Percentiles rank a stretch among this genome's conserved stretches.
These are phyloP conservation scores for Hypoxylon cercidicola DNA, from an alignment of 495 filamentous ascomycete species.

Conservation along the genomic window DNA sequence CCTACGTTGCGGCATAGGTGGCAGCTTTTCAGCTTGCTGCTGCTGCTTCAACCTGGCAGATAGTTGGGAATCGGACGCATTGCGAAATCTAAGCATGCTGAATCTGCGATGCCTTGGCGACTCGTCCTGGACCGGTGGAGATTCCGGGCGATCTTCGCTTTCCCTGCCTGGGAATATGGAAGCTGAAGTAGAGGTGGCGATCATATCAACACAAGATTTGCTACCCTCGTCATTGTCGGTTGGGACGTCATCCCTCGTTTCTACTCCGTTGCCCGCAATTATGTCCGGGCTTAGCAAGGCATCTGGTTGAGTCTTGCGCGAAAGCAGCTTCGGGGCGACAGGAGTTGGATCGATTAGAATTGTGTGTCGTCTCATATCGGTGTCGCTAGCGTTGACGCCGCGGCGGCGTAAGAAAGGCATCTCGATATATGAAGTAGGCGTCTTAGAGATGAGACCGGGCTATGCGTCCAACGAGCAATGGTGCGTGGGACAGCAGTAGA, in stretches of 20 bases:
- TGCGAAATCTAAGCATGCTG: conserved; percentile 87
- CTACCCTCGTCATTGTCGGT: conserved; percentile 27
- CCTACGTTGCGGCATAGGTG: conserved; percentile 79
- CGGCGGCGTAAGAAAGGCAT: conserved; percentile 65
- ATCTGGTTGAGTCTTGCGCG: conserved; percentile 32
- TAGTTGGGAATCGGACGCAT: conserved; percentile 93
- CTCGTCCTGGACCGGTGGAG: conserved; percentile 57
- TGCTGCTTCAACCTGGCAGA: conserved; percentile 81
- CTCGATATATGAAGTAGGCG: conserved; percentile 19
- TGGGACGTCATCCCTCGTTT: conserved; percentile 4
- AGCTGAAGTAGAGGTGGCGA: conserved; percentile 30
- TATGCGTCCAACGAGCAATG: conserved; percentile 9
- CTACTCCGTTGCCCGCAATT: conserved; percentile 25
- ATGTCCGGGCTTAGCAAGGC: conserved; percentile 25
- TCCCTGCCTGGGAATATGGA: conserved; percentile 37
- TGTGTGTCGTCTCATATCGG: conserved; percentile 60
- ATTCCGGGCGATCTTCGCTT: conserved; percentile 49
- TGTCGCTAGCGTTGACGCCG: conserved; percentile 61
- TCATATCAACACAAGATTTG: conserved; percentile 36
- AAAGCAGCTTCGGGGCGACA: conserved; percentile 40
- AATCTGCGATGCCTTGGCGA: conserved; percentile 74
- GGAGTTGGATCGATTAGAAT: conserved; percentile 48
- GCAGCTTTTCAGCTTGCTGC: conserved; percentile 66
- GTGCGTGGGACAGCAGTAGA: conserved; percentile 21
- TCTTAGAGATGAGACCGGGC: conserved; percentile 12